Conservation (phyloP, 768 basidiomycete genomes). For the Amanita inopinata region DNA sequence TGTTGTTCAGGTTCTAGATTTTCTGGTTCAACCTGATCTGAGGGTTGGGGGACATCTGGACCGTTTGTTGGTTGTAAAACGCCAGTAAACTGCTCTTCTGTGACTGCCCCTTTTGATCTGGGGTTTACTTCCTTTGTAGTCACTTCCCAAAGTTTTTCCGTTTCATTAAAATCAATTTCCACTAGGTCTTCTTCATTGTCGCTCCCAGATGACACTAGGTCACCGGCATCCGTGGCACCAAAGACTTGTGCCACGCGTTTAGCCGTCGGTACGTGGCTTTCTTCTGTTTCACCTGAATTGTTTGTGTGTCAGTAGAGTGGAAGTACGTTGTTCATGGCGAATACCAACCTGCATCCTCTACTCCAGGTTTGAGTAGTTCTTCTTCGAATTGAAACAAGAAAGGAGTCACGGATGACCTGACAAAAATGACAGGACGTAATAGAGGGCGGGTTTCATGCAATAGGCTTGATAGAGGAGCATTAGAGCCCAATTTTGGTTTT, state of each 20-base stretch:
- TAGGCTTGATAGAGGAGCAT: conserved; percentile 44
- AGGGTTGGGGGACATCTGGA: neutral
- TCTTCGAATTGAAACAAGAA: conserved; percentile 49
- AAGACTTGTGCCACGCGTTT: conserved; percentile 59
- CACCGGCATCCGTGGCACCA: conserved; percentile 24
- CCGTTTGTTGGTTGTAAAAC: neutral
- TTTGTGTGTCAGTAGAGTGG: neutral
- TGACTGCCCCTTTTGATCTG: conserved; percentile 8
- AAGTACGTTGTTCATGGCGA: conserved; percentile 5
- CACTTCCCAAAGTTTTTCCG: conserved; percentile 36
- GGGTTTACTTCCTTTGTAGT: conserved; percentile 12
- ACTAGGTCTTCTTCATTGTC: conserved; percentile 31
- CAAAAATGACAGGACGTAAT: conserved; percentile 60
- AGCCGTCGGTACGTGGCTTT: conserved; percentile 59
- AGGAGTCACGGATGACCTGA: conserved; percentile 43
- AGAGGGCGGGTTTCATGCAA: conserved; percentile 51
- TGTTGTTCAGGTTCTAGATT: neutral
- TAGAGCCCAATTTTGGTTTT: conserved; percentile 22
- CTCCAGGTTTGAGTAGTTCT: conserved; percentile 46
- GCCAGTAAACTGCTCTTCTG: conserved; percentile 12
- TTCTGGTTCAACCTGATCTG: neutral
- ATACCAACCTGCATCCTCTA: conserved; percentile 42
- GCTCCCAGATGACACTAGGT: conserved; percentile 16
- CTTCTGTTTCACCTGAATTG: conserved; percentile 34
- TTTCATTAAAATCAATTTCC: conserved; percentile 60